Evolutionary conservation across 768 basidiomycete species (phyloP), one percentile per base, ranked within the genome.

Genomic region (Auriscalpium microsporum): DNA sequence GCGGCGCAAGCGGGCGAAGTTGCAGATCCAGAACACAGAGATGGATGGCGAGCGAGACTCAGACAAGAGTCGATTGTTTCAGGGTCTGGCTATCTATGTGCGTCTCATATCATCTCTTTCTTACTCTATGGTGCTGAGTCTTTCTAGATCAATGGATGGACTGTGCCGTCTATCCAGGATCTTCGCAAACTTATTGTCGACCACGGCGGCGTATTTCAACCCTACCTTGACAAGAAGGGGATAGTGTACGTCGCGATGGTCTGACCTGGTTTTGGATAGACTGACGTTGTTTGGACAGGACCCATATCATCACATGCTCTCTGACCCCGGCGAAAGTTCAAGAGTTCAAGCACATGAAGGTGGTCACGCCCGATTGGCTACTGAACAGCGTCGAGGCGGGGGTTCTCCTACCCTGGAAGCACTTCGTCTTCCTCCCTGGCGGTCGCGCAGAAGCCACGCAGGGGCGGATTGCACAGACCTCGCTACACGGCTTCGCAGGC

Each of bases 221-320:
- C 92, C 0, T 95, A 94, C 68, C 77, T 96, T 19, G 87, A 87
- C 70, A 82, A 78, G 71, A 87, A 91, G 70, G 73, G 81, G 19
- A 63, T 82, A 16, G 86, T 87, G 84, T 91, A 66, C 55, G 85
- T 77, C 3, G 34, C 50, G 16, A n/a, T 52, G 19, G 13, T 42
- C 4, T 16, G 55, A 45, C 53, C 16, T 44, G 17, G 14, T 42
- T 38, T 6, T 11, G 8, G 36, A 34, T 34, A 23, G 8, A 10
- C 21, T 51, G 37, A 13, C 21, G 33, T 61, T 13, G 48, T 37
- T 17, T 50, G 49, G 42, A 28, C 63, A 91, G 90, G 34, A 95
- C 94, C 0, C 94, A 96, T 67, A 86, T 99, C 62, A 75, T 99
- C 50, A 95, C 96, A 4, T 87, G 86, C 60, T 87, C 90, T 35